Conservation (phyloP, 2,329 filamentous ascomycete genomes). For the Xylariaceae sp. region DNA sequence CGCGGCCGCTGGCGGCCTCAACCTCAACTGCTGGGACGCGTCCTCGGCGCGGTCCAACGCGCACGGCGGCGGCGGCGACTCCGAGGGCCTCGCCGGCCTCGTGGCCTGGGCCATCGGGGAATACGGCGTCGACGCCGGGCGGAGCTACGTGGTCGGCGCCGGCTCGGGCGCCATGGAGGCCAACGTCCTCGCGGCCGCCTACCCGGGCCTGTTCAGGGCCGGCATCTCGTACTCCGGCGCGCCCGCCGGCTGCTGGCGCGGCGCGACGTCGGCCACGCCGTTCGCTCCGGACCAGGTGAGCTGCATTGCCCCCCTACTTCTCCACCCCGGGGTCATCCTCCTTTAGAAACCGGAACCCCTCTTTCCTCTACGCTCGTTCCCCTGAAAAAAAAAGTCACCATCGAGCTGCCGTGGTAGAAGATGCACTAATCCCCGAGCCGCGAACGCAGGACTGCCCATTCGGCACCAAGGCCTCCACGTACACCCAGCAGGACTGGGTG, state of each 20-base stretch:
- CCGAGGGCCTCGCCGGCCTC: slow-evolving; percentile 12
- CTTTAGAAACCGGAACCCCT: no score
- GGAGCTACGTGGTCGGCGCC: slow-evolving; percentile 9
- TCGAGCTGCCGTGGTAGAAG: no score
- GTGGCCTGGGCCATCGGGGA: slow-evolving; percentile 11
- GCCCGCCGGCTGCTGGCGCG: slow-evolving; percentile 12
- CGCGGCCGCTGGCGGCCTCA: slow-evolving; percentile 46
- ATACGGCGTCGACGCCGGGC: slow-evolving; percentile 5
- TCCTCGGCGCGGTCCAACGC: slow-evolving; percentile 7
- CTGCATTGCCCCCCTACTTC: no score
- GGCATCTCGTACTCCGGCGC: slow-evolving; percentile 9
- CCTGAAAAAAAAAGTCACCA: no score
- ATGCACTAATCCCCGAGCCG: no score
- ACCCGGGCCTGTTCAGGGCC: slow-evolving; percentile 16
- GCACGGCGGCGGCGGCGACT: slow-evolving; percentile 13
- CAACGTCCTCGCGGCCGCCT: slow-evolving; percentile 13
- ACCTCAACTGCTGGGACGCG: slow-evolving; percentile 20
- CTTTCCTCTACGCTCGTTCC: no score
- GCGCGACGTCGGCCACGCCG: slow-evolving; percentile 10
- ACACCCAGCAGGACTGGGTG: slow-evolving; percentile 38
- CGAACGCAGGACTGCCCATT: no score
- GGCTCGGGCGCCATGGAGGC: slow-evolving; percentile 15
- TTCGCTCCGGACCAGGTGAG: slow-evolving; percentile 12
- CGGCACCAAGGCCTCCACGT: slow-evolving; percentile 29
- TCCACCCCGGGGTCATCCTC: no score